Conservation (phyloP, 371 early-diverging fungal species). For the Chytridium lagenaria region DNA sequence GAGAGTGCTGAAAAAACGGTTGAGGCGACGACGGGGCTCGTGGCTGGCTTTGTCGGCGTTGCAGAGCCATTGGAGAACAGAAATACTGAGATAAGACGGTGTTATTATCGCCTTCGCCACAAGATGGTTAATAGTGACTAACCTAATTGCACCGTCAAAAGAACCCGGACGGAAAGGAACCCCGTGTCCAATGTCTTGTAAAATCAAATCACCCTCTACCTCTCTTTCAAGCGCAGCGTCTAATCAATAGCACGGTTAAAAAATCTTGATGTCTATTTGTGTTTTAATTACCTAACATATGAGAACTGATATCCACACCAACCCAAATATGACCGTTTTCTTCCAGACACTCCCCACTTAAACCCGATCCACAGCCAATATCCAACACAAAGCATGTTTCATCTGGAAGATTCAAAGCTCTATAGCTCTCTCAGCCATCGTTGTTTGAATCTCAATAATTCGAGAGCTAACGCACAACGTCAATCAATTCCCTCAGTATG, state of each 20-base stretch:
- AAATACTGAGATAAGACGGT: conserved; percentile 79
- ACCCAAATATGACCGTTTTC: conserved; percentile 96
- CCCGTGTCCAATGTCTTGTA: conserved; percentile 97
- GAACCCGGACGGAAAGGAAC: conserved; percentile 94
- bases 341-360: conserved; percentile 93
- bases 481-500: neutral
- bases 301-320: conserved; percentile 94
- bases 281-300: conserved; percentile 82
- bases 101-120: neutral
- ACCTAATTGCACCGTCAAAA: conserved; percentile 97
- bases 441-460: conserved; percentile 89
- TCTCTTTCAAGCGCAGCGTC: conserved; percentile 82
- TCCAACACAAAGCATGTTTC: conserved; percentile 84
- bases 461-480: conserved; percentile 68
- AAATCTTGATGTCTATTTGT: neutral
- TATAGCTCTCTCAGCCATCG: conserved; percentile 90
- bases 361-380: conserved; percentile 97
- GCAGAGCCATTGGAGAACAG: conserved; percentile 99
- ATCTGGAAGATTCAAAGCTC: conserved; percentile 89
- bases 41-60: conserved; percentile 86
- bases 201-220: conserved; percentile 89
- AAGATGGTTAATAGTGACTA: neutral
- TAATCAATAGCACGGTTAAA: conserved; percentile 19
- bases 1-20: conserved; percentile 91
- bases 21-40: conserved; percentile 83